These are phyloP conservation scores for Daldinia sp. DNA, from an alignment of 2,329 filamentous ascomycete genomes.

Conservation along the genomic window DNA sequence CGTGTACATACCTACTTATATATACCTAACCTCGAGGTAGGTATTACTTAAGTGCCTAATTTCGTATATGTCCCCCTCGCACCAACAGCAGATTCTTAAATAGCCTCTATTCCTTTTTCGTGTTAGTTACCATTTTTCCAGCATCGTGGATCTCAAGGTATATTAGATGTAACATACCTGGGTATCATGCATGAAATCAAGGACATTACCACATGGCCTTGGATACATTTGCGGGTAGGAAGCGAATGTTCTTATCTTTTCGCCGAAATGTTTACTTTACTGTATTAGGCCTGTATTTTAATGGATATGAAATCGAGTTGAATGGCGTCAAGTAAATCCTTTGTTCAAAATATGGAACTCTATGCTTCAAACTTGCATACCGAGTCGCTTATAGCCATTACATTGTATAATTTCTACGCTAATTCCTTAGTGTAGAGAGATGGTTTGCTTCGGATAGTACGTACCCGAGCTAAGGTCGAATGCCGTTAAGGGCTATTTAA, in stretches of 20 bases:
- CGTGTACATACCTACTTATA: not conserved
- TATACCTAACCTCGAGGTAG: not conserved
- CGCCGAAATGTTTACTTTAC: not conserved
- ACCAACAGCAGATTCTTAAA: constrained; percentile 10
- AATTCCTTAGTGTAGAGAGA: not conserved
- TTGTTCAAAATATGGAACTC: constrained; percentile 7
- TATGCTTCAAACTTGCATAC: not conserved
- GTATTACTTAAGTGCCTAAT: constrained; percentile 2
- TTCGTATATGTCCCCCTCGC: not conserved
- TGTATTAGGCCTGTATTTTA: not conserved
- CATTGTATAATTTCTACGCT: not conserved
- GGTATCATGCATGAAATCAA: constrained; percentile 13
- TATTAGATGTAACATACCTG: constrained; percentile 6
- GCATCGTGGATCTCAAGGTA: constrained; percentile 1
- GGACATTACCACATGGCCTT: constrained; percentile 7
- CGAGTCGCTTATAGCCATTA: not conserved
- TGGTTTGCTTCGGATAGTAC: constrained; percentile 4
- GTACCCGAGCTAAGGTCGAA: constrained; percentile 2
- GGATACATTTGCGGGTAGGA: constrained; percentile 6
- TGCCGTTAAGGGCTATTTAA: constrained; percentile 11
- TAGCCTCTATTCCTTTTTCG: constrained; percentile 6
- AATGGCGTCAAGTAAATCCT: constrained; percentile 2
- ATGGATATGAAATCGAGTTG: not conserved
- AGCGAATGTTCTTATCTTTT: not conserved
- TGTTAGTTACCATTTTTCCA: not conserved